phyloP scores from a whole-genome alignment of 768 basidiomycete species.

The Coprinopsis cinerea region DNA sequence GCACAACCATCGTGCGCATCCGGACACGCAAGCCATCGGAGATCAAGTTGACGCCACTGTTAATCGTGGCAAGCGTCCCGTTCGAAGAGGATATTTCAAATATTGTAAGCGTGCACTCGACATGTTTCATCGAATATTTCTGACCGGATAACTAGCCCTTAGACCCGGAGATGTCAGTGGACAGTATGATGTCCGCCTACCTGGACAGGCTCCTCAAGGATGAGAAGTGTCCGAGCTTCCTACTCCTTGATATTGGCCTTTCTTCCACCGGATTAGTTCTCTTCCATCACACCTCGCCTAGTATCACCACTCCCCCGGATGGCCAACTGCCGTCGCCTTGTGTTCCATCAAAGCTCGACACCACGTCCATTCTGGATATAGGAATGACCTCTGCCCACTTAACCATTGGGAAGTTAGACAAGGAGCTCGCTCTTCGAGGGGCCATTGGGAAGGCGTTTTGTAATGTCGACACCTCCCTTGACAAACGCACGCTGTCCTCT shows the following conservation, averaged over 20 bases:
- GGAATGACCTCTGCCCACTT: conserved; percentile 17
- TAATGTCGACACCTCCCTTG: conserved; percentile 24
- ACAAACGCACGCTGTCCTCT: conserved; percentile 24
- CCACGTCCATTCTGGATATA: conserved; percentile 23
- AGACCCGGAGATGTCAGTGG: conserved; percentile 32
- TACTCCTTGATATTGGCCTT: conserved; percentile 37
- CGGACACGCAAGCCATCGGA: conserved; percentile 30
- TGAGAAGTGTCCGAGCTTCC: conserved; percentile 14
- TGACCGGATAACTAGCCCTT: conserved; percentile 18
- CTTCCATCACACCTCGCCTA: conserved; percentile 41
- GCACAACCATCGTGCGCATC: conserved; percentile 36
- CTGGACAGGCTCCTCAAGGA: conserved; percentile 15
- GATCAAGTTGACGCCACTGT: conserved; percentile 50
- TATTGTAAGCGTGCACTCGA: conserved; percentile 31
- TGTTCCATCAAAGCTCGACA: conserved; percentile 26
- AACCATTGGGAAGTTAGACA: conserved; percentile 16
- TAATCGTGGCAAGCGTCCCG: conserved; percentile 35
- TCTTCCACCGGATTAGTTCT: conserved; percentile 34
- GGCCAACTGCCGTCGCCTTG: conserved; percentile 14
- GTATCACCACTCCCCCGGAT: conserved; percentile 24
- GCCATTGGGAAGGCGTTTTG: conserved; percentile 19
- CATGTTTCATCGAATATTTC: neutral
- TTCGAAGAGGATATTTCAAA: conserved; percentile 43
- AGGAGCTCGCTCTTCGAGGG: conserved; percentile 16
- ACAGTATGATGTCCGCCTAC: conserved; percentile 34